Evolutionary conservation across 257 asterid genomes (phyloP), one percentile per base, ranked within the genome.

Genomic region (Salvia miltiorrhiza): DNA sequence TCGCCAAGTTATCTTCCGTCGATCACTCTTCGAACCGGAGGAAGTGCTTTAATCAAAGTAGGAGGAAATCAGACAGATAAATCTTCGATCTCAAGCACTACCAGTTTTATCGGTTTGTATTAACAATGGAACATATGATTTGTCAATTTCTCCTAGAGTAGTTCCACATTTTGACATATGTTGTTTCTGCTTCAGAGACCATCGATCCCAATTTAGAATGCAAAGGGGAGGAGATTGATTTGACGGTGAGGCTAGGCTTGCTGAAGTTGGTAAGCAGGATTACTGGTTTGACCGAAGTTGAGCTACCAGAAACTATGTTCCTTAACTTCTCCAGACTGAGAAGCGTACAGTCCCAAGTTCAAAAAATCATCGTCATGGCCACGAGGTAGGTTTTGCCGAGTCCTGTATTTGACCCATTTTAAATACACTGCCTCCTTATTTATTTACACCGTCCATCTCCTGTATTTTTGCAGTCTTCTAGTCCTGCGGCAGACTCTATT

Each of bases 221-320:
- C 88, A 85, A 81, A 52, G 98, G 96, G 35, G 96, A 86, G 67
- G 85, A 85, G 74, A 67, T 84, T 35, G 99, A 91, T 85, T 67
- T 88, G 79, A 69, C 76, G 73, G 96, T 86, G 77, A 86, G 98
- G 76, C 80, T 94, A 73, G 99, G 98, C 64, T 70, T 94, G 79
- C 80, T 94, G 54, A 94, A 80, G 86, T 60, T 84, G 85, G 98
- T 85, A 12, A 78, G 72, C 76, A 83, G 77, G 75, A 81, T 88
- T 48, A 60, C 87, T 52, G 99, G 99, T 69, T 65, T 94, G 73
- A 81, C 86, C 7, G 89, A 86, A 83, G 91, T 77, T 32, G 81
- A 73, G 74, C 83, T 91, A 67, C 99, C 99, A 0, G 99, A 94
- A 78, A 94, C 99, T 58, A 78, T 91, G 90, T 84, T 72, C 76